Evolutionary conservation across 2,329 filamentous ascomycete species (phyloP).

Genomic region (Diaporthe batatas): DNA sequence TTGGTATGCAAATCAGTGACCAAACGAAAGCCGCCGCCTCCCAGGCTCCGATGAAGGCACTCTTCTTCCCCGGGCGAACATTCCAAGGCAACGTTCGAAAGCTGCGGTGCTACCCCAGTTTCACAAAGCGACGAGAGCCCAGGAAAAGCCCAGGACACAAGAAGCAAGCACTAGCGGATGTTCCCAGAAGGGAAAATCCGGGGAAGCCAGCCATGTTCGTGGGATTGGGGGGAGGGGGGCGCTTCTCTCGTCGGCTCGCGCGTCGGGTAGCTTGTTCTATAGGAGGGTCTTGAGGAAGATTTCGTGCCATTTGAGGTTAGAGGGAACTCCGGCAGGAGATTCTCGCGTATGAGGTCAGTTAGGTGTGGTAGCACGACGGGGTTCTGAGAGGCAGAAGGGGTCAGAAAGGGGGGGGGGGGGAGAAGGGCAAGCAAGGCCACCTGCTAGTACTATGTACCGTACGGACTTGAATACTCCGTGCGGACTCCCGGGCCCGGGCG

Average conservation of each 20-base stretch:
- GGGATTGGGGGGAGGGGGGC: neutral
- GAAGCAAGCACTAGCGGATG: conserved; percentile 15
- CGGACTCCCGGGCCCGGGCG: neutral
- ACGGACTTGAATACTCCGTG: conserved; percentile 16
- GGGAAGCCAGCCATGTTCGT: conserved; percentile 26
- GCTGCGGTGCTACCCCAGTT: conserved; percentile 19
- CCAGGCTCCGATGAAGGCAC: neutral
- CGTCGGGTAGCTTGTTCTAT: neutral
- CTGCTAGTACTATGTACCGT: neutral
- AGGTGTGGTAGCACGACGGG: conserved; percentile 11
- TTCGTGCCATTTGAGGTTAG: no score
- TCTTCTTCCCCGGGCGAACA: neutral
- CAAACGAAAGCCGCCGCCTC: neutral
- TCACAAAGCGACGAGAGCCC: neutral
- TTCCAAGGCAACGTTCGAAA: conserved; percentile 17
- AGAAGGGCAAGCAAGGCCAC: neutral
- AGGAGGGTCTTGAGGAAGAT: no score
- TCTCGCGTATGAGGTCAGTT: no score
- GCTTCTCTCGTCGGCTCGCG: conserved; percentile 12
- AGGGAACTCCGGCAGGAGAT: no score
- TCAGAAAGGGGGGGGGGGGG: neutral
- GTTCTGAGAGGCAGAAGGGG: neutral
- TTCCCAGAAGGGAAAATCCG: conserved; percentile 16
- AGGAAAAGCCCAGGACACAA: neutral
- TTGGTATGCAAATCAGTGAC: conserved; percentile 26